Base-by-base conservation (phyloP, 192 early-diverging fungal species). In the Pecoramyces ruminantium region DNA sequence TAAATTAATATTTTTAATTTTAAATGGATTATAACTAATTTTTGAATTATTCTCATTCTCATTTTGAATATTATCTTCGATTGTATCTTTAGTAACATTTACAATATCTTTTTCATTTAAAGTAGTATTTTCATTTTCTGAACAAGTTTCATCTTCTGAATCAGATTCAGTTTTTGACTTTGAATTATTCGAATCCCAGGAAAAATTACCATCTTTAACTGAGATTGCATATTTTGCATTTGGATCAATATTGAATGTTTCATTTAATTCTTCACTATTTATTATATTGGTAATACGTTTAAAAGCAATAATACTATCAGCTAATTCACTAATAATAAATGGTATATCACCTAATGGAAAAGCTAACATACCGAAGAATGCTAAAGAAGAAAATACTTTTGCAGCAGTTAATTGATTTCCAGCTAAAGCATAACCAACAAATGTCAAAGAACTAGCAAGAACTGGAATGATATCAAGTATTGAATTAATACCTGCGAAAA, bases 61-160 rank as follows among this genome's bases (percentile, higher is more conserved):
- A 86, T 98, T 97, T 28, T 92, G 80, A 82, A 99, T 97, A 81
- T 93, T 94, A 82, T 87, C 89, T 0, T 87, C 78, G 78, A 92
- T 85, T 0, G 89, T 90, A 5, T 34, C n/a, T 27, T 82, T 27
- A 28, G 29, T 77, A 79, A 79, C 79, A 77, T 79, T 78, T 80
- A 16, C 30, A 77, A 40, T 77, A 79, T 18, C 78, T 78, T 82
- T 78, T 77, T 27, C 82, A 81, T 28, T n/a, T 29, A 27, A n/a
- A n/a, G n/a, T n/a, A n/a, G n/a, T n/a, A n/a, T n/a, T n/a, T n/a
- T n/a, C n/a, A n/a, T n/a, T n/a, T 30, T 82, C 77, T 38, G 29
- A n/a, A 51, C 29, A 13, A 29, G 38, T 28, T 78, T 78, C n/a
- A 1, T 81, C 25, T 0, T 34, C 29, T 38, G 13, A 2, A 13